Percentiles rank a stretch among this genome's conserved stretches.
Evolutionary conservation across 169 alveolate species (phyloP).

Genomic region (Plasmodium inui): DNA sequence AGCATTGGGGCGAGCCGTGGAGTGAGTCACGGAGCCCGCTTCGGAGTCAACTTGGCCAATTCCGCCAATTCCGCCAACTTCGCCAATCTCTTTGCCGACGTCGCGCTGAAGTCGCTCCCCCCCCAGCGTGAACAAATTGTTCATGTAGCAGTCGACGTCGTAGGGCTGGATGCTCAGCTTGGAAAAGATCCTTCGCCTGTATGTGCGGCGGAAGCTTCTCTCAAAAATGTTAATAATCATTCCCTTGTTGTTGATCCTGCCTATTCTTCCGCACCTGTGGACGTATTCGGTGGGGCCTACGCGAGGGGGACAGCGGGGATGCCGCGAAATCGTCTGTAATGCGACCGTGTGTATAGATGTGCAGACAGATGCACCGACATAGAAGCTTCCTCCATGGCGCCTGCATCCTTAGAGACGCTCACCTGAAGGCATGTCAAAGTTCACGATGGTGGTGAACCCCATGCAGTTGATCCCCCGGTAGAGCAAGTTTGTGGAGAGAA

Average conservation of each 20-base stretch:
- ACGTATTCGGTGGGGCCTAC: constrained; percentile 35
- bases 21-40: neutral
- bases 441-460: constrained; percentile 57
- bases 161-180: constrained; percentile 22
- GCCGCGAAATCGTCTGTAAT: neutral
- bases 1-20: neutral
- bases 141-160: constrained; percentile 70
- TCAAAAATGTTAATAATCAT: constrained; percentile 60
- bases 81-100: neutral
- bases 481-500: constrained; percentile 48
- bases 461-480: constrained; percentile 67
- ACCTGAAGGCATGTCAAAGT: constrained; percentile 63
- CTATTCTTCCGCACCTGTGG: constrained; percentile 73
- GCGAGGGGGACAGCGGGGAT: constrained; percentile 5
- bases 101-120: neutral
- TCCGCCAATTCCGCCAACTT: no score
- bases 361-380: neutral
- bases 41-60: neutral
- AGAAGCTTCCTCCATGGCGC: no score
- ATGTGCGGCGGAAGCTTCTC: constrained; percentile 13
- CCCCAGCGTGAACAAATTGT: constrained; percentile 41
- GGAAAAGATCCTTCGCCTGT: constrained; percentile 16
- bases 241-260: constrained; percentile 71
- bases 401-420: neutral
- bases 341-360: neutral